Conservation (phyloP, 306 rosid genomes). For the Pterocarpus macrocarpus region DNA sequence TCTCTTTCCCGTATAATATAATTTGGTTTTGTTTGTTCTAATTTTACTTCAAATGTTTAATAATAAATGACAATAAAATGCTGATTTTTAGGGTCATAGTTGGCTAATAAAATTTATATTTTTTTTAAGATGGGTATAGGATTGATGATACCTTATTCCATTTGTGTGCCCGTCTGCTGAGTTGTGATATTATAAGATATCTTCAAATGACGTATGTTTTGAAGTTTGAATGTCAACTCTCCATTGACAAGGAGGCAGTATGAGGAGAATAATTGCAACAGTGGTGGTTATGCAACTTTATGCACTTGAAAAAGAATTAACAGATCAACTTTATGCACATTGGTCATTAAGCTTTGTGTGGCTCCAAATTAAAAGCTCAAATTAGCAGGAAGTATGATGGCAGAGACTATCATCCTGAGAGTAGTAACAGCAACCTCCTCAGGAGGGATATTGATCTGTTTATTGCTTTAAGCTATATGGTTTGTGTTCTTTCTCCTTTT, state of each 20-base stretch:
- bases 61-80: not conserved
- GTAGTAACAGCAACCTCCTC: conserved; percentile 56
- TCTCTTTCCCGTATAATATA: not conserved
- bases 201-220: too few relatives aligned
- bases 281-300: conserved; percentile 50
- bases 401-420: conserved; percentile 66
- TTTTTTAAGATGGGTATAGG: not conserved
- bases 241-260: conserved; percentile 23
- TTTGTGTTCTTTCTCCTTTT: conserved; percentile 51
- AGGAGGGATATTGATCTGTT: conserved; percentile 52
- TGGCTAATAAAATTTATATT: not conserved
- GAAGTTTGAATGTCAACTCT: too few relatives aligned
- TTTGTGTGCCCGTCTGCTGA: too few relatives aligned
- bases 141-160: not conserved
- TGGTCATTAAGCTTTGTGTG: too few relatives aligned
- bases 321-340: too few relatives aligned
- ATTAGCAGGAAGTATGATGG: conserved; percentile 77
- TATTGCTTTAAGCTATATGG: conserved; percentile 43
- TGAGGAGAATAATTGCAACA: conserved; percentile 47
- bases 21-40: not conserved
- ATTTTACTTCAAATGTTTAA: not conserved
- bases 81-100: not conserved
- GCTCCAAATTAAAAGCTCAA: too few relatives aligned
- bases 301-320: conserved; percentile 51
- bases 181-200: not conserved